These are phyloP conservation scores for Phytophthora agathidicida DNA, from an alignment of 352 stramenopile species.

Conservation along the genomic window DNA sequence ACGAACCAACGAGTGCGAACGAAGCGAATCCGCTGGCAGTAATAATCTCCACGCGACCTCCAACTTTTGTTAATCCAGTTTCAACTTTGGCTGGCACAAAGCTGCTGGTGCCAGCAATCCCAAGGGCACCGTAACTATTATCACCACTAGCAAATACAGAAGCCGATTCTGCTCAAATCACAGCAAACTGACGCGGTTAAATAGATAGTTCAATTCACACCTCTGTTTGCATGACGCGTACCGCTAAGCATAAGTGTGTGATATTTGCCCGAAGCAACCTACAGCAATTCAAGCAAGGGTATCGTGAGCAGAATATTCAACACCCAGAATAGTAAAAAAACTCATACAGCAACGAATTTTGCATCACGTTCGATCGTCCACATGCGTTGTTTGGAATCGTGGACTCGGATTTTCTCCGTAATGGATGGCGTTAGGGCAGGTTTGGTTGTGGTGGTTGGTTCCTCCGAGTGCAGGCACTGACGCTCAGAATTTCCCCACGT, in stretches of 20 bases:
- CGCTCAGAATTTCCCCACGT: constrained; percentile 69
- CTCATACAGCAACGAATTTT: constrained; percentile 68
- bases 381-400: constrained; percentile 43
- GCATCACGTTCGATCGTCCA: constrained; percentile 63
- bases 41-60: constrained; percentile 54
- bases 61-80: constrained; percentile 11
- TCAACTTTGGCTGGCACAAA: constrained; percentile 43
- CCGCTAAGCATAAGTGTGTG: constrained; percentile 77
- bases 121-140: constrained; percentile 66
- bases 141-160: constrained; percentile 75
- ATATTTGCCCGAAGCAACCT: constrained; percentile 79
- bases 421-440: constrained; percentile 51
- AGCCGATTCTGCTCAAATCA: constrained; percentile 57
- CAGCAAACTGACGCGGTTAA: too few species aligned
- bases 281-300: not conserved
- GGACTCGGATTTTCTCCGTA: constrained; percentile 51
- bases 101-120: constrained; percentile 11
- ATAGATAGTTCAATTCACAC: not conserved
- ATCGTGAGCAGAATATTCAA: too few species aligned
- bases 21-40: constrained; percentile 69
- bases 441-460: not conserved
- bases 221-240: constrained; percentile 11
- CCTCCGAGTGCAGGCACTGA: constrained; percentile 39
- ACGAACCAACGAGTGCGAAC: constrained; percentile 68
- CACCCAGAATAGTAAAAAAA: too few species aligned